Evolutionary conservation across 1,284 basidiomycete species (phyloP).

Genomic region (Rhodotorula sp.): DNA sequence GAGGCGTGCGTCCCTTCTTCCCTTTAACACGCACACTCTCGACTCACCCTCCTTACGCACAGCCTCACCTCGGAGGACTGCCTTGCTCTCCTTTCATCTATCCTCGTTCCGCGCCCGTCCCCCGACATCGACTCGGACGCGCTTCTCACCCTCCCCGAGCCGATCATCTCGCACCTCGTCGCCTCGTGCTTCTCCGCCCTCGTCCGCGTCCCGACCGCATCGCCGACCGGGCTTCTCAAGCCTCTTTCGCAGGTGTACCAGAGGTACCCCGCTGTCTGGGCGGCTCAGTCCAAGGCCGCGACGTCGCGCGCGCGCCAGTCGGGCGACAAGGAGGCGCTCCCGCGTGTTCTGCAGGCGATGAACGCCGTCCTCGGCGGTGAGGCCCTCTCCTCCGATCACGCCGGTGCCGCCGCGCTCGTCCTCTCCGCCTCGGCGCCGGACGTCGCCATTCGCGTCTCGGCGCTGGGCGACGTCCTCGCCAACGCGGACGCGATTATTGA

Average conservation of each 20-base stretch:
- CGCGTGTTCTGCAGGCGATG: constrained; percentile 29
- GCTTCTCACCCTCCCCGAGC: constrained; percentile 22
- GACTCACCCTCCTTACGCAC: not conserved
- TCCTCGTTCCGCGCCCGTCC: constrained; percentile 25
- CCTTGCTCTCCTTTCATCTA: constrained; percentile 22
- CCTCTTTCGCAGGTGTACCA: constrained; percentile 39
- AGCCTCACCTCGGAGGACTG: constrained; percentile 26
- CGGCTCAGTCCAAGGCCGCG: constrained; percentile 10
- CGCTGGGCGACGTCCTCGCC: constrained; percentile 44
- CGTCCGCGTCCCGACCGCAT: constrained; percentile 1
- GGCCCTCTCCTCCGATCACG: constrained; percentile 6
- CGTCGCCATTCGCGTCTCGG: constrained; percentile 50
- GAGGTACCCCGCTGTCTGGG: constrained; percentile 38
- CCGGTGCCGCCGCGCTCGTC: constrained; percentile 39
- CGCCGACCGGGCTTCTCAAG: constrained; percentile 26
- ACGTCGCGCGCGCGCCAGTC: constrained; percentile 3
- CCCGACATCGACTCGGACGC: constrained; percentile 11
- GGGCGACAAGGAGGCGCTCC: constrained; percentile 8
- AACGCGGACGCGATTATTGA: constrained; percentile 31
- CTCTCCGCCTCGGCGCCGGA: constrained; percentile 53
- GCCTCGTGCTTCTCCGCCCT: constrained; percentile 20
- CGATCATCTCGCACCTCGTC: constrained; percentile 27
- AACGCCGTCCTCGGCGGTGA: constrained; percentile 37
- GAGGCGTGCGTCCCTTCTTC: constrained; percentile 21
- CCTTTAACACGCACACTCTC: no score